phyloP scores from a whole-genome alignment of 345 rosid genomes.

The Pelargonium nanum region DNA sequence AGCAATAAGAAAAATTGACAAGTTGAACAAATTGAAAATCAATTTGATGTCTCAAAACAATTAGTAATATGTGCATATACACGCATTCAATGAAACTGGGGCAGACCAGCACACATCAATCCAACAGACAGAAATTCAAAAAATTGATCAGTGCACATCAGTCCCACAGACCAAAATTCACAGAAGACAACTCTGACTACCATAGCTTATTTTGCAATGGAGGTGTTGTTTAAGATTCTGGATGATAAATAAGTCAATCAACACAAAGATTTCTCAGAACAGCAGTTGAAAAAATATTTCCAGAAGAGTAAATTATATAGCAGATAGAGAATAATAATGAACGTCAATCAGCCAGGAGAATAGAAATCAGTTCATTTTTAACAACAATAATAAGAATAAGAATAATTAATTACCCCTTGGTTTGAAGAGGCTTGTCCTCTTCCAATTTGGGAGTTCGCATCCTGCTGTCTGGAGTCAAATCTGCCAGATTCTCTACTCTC shows the following conservation, averaged over 20 bases:
- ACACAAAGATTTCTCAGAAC: not conserved
- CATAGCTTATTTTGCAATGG: not conserved
- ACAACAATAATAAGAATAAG: no score
- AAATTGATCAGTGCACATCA: not conserved
- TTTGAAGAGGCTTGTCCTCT: not conserved
- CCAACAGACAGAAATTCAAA: no score
- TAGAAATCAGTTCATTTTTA: no score
- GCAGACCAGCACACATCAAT: no score
- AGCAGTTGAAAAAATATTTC: not conserved
- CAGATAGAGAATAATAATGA: no score
- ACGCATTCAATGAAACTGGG: no score
- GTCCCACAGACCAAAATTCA: not conserved
- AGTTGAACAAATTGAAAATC: no score
- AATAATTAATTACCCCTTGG: not conserved
- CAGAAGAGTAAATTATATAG: not conserved
- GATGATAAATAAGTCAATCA: not conserved
- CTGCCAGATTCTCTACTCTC: slow-evolving; percentile 29
- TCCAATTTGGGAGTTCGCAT: slow-evolving; percentile 1
- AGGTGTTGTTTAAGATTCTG: not conserved
- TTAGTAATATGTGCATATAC: no score
- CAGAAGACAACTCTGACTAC: not conserved
- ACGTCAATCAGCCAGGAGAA: not conserved
- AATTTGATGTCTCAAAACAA: no score
- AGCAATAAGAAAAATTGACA: no score
- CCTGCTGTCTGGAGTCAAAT: not conserved